Conservation (phyloP, 75 land plant genomes). For the Pinus taeda region DNA sequence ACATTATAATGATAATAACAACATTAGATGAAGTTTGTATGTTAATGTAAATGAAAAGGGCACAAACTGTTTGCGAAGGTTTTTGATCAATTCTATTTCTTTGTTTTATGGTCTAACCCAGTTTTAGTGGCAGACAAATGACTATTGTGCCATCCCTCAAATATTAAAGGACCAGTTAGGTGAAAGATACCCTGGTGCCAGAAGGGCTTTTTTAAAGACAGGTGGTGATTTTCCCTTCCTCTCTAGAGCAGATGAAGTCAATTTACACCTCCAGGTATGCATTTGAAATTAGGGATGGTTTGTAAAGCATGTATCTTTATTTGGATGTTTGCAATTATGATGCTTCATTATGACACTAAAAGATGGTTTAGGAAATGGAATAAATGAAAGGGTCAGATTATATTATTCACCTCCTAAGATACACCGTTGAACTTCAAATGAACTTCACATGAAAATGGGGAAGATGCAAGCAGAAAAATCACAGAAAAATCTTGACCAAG, state of each 20-base stretch:
- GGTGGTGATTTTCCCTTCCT: constrained; percentile 98
- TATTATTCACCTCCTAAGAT: too few species aligned
- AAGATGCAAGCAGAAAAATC: too few species aligned
- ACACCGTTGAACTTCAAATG: too few species aligned
- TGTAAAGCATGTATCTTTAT: not conserved
- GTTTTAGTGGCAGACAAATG: constrained; percentile 68
- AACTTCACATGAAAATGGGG: too few species aligned
- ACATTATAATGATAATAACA: too few species aligned
- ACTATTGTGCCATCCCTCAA: constrained; percentile 83
- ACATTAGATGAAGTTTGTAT: too few species aligned
- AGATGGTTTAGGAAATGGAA: not conserved
- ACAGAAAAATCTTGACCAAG: too few species aligned
- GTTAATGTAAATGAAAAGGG: too few species aligned
- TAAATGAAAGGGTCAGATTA: not conserved
- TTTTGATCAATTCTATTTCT: not conserved
- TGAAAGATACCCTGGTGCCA: constrained; percentile 80
- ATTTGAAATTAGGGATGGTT: not conserved
- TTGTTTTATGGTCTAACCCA: not conserved
- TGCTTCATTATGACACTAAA: not conserved
- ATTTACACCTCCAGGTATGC: constrained; percentile 82
- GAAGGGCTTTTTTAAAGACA: constrained; percentile 68
- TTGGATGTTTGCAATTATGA: not conserved
- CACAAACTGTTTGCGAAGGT: too few species aligned
- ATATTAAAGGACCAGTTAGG: constrained; percentile 74
- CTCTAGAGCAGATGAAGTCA: constrained; percentile 92